A percentile compares a stretch with the other conserved stretches of the same genome.
Evolutionary conservation across 139 green algal genomes (phyloP).

Genomic region (Chlamydomonas eustigma): DNA sequence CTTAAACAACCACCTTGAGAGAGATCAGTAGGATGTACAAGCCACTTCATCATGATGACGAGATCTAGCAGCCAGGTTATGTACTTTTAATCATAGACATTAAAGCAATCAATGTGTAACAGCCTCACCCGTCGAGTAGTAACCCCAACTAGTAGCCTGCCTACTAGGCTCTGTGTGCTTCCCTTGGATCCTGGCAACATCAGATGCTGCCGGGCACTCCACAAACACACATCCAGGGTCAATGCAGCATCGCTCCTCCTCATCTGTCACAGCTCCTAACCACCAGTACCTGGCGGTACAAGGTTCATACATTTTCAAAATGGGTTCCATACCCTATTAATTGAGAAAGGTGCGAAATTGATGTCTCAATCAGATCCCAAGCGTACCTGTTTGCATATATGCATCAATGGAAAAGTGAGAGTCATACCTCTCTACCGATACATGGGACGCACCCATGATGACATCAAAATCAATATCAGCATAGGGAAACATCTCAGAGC

Average conservation of each 20-base stretch:
- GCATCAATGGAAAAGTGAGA: no score
- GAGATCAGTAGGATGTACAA: not conserved
- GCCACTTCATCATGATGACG: not conserved
- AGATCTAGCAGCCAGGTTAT: not conserved
- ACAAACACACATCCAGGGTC: conserved; percentile 1
- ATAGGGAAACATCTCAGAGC: no score
- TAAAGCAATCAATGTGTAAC: no score
- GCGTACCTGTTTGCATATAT: no score
- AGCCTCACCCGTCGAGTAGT: not conserved
- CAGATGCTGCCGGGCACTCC: not conserved
- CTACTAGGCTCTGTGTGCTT: not conserved
- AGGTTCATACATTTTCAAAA: not conserved
- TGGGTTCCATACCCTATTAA: no score
- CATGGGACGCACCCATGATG: no score
- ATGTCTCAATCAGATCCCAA: not conserved
- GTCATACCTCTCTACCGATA: no score
- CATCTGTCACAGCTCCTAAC: not conserved
- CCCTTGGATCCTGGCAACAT: not conserved
- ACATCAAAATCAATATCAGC: no score
- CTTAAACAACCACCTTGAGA: not conserved
- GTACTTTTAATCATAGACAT: no score
- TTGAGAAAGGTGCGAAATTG: no score
- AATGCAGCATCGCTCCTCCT: not conserved
- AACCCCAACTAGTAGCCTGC: not conserved
- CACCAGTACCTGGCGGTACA: conserved; percentile 5